Conservation (phyloP, 2,329 filamentous ascomycete genomes). For the Stagonosporopsis tanaceti region DNA sequence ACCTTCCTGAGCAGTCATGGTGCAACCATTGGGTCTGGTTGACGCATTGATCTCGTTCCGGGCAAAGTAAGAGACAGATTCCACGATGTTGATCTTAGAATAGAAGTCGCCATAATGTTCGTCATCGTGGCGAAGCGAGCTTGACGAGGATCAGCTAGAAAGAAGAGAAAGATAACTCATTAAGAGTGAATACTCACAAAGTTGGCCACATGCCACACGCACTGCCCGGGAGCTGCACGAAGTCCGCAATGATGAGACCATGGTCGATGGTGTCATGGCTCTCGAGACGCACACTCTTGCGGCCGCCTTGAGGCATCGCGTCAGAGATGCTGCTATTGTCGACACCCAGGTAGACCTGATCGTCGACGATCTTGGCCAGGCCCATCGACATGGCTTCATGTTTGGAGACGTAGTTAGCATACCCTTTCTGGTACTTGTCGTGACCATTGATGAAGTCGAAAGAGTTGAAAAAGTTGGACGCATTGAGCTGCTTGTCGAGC, state of each 20-base stretch:
- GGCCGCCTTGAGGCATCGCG: conserved; percentile 20
- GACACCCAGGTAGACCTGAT: conserved; percentile 34
- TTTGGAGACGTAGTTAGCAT: conserved; percentile 32
- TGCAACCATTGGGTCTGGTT: conserved; percentile 18
- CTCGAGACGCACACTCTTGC: conserved; percentile 36
- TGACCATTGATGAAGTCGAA: conserved; percentile 26
- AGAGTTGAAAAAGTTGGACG: conserved; percentile 29
- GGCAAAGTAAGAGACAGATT: conserved; percentile 47
- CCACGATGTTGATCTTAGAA: conserved; percentile 54
- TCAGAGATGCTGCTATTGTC: conserved; percentile 22
- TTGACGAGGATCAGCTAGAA: conserved; percentile 9
- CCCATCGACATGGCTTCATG: conserved; percentile 24
- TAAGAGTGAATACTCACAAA: conserved; percentile 26
- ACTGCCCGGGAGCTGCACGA: conserved; percentile 39
- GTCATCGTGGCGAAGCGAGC: conserved; percentile 52
- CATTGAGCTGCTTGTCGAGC: conserved; percentile 26
- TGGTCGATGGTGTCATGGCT: conserved; percentile 31
- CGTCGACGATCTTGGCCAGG: conserved; percentile 24
- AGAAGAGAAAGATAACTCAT: not conserved
- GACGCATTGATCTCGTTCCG: conserved; percentile 33
- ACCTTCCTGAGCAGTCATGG: conserved; percentile 9
- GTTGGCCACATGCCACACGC: conserved; percentile 44
- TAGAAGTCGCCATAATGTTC: conserved; percentile 52
- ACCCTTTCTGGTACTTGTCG: conserved; percentile 28
- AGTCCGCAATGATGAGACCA: conserved; percentile 40